Base-by-base conservation (phyloP, 1,139 yeast genomes). In the Zygoascus sp. region DNA sequence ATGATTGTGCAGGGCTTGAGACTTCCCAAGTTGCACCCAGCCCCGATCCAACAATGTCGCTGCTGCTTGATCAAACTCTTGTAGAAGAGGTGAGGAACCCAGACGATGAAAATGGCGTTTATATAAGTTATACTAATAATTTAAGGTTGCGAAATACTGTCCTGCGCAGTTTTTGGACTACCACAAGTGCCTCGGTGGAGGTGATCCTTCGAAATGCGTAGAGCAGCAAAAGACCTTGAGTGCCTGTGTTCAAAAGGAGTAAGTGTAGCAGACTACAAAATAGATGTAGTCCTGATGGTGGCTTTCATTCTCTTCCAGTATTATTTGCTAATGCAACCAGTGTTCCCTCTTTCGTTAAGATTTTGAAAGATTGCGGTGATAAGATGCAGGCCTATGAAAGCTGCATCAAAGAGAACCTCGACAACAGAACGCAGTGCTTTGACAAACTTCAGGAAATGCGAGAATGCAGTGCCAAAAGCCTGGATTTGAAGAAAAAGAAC, bases 311-410 rank as follows among this genome's bases (percentile, higher is more conserved):
- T 32, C 16, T 3, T 19, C 16, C n/a, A 8, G 19, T 13, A 9
- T 16, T 6, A 10, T 15, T 19, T 35, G 19, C n/a, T n/a, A n/a
- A n/a, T n/a, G n/a, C n/a, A n/a, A n/a, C n/a, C n/a, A 54, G 57
- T 22, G 87, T 82, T 10, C 87, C 89, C 1, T 72, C 84, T 20
- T 80, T 81, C 63, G 79, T 77, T 56, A 76, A 72, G 59, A 81
- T 83, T 55, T 80, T 81, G 57, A 71, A 72, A 22, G 72, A 73
- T 32, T 83, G 90, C 62, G 68, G 76, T 15, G 74, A 70, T 8
- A 73, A 73, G 52, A 70, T 82, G 63, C 73, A 74, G 56, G 75
- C 71, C 1, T 83, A 82, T 60, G 88, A 83, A 57, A 72, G 72
- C 30, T 83, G 90, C 60, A 69, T 82, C 43, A 64, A 65, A 39